These are phyloP conservation scores for Globisporangium camurandrum DNA, from an alignment of 352 stramenopile species.

Conservation along the genomic window DNA sequence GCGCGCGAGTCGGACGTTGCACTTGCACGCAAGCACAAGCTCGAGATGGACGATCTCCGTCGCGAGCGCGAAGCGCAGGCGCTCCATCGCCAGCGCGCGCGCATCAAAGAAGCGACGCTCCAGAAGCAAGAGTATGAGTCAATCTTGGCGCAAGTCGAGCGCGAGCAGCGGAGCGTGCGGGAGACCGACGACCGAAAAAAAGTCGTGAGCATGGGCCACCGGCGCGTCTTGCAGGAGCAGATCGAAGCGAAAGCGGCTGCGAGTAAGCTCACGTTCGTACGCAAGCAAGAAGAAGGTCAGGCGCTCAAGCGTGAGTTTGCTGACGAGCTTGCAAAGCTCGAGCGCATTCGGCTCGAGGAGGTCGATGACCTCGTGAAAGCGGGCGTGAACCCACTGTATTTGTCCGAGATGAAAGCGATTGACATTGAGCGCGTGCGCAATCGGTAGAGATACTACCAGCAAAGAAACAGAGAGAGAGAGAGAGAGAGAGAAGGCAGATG, in stretches of 20 bases:
- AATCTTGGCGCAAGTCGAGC: constrained; percentile 79
- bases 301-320: constrained; percentile 70
- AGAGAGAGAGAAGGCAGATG: too few species aligned
- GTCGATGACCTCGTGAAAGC: constrained; percentile 79
- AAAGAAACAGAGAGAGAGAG: too few species aligned
- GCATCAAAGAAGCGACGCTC: constrained; percentile 66
- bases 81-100: constrained; percentile 59
- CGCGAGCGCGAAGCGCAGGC: constrained; percentile 56
- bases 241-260: constrained; percentile 83
- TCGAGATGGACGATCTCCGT: constrained; percentile 76
- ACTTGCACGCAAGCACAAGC: constrained; percentile 79
- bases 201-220: constrained; percentile 56
- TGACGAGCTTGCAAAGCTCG: constrained; percentile 80
- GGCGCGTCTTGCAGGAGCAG: constrained; percentile 81
- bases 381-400: constrained; percentile 87
- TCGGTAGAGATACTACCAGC: too few species aligned
- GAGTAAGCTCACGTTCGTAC: constrained; percentile 64
- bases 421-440: constrained; percentile 79
- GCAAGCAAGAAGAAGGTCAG: constrained; percentile 65
- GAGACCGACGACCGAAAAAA: constrained; percentile 61
- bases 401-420: constrained; percentile 88
- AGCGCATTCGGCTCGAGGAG: constrained; percentile 85
- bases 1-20: constrained; percentile 79
- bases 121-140: constrained; percentile 88
- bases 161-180: constrained; percentile 46